phyloP scores from a whole-genome alignment of 495 filamentous ascomycete species.

The Talaromyces ruber region DNA sequence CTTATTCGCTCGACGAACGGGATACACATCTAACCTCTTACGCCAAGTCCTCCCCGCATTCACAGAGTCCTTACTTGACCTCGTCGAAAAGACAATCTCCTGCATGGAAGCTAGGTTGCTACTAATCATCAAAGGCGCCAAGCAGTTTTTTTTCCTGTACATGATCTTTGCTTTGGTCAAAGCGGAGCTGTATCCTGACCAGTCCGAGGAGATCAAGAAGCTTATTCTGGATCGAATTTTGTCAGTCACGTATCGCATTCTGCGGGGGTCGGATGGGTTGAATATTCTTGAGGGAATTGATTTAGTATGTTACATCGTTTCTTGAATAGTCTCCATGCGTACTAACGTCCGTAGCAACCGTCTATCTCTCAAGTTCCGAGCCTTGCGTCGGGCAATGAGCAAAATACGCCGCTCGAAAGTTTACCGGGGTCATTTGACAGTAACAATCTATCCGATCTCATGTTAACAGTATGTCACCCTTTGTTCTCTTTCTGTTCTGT shows the following conservation, averaged over 20 bases:
- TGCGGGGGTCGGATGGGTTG: constrained; percentile 26
- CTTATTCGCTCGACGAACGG: constrained; percentile 15
- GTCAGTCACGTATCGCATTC: constrained; percentile 26
- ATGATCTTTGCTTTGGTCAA: constrained; percentile 33
- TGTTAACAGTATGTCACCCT: constrained; percentile 17
- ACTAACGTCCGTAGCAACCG: neutral
- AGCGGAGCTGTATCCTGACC: constrained; percentile 26
- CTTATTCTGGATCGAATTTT: constrained; percentile 32
- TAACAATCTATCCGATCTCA: constrained; percentile 17
- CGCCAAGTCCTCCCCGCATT: constrained; percentile 20
- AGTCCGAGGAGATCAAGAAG: constrained; percentile 28
- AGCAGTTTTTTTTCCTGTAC: constrained; percentile 38
- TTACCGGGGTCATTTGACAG: constrained; percentile 8
- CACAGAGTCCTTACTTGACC: constrained; percentile 25
- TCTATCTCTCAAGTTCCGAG: constrained; percentile 13
- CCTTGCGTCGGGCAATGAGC: constrained; percentile 17
- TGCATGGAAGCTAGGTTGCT: constrained; percentile 26
- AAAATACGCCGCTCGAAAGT: neutral
- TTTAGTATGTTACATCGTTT: constrained; percentile 15
- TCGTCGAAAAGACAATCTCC: constrained; percentile 27
- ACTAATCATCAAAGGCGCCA: constrained; percentile 32
- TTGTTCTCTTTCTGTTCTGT: neutral
- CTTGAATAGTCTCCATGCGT: neutral
- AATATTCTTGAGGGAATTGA: constrained; percentile 21
- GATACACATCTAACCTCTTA: constrained; percentile 1